Evolutionary conservation across 2,329 filamentous ascomycete genomes (phyloP).

Genomic region (Cercospora janseana): DNA sequence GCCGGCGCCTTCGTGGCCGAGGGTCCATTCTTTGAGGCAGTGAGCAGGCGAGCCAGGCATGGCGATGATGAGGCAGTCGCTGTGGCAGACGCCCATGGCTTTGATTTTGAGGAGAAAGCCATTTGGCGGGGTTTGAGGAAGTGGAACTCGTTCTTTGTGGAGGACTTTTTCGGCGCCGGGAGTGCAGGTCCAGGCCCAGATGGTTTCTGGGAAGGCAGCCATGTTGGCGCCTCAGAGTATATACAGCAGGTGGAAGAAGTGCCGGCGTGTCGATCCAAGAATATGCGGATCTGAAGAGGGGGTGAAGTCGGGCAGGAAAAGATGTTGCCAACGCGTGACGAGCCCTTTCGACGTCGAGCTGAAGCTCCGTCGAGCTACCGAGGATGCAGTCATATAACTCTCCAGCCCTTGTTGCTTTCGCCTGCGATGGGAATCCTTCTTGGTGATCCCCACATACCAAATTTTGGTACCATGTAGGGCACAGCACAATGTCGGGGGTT

Average conservation of each 20-base stretch:
- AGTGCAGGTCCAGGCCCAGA: slow-evolving; percentile 15
- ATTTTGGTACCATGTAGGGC: no score
- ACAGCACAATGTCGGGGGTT: no score
- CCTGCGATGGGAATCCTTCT: no score
- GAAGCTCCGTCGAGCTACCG: not conserved
- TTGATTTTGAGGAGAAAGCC: slow-evolving; percentile 38
- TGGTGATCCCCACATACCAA: no score
- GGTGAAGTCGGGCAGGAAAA: not conserved
- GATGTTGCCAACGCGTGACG: not conserved
- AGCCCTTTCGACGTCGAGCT: not conserved
- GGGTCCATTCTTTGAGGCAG: slow-evolving; percentile 20
- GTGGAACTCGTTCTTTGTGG: slow-evolving; percentile 34
- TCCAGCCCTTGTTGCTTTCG: no score
- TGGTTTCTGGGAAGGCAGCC: slow-evolving; percentile 5
- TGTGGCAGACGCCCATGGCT: slow-evolving; percentile 40
- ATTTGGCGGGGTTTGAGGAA: slow-evolving; percentile 30
- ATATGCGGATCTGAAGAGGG: not conserved
- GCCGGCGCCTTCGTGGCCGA: slow-evolving; percentile 29
- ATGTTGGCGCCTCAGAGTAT: not conserved
- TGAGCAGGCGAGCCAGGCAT: slow-evolving; percentile 21
- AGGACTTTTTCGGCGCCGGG: slow-evolving; percentile 31
- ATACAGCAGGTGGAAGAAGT: not conserved
- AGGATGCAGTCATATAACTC: not conserved
- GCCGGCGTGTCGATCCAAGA: no score
- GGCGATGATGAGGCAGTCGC: slow-evolving; percentile 37